Evolutionary conservation across 1,284 basidiomycete species (phyloP).

Genomic region (Pascua guehoae): DNA sequence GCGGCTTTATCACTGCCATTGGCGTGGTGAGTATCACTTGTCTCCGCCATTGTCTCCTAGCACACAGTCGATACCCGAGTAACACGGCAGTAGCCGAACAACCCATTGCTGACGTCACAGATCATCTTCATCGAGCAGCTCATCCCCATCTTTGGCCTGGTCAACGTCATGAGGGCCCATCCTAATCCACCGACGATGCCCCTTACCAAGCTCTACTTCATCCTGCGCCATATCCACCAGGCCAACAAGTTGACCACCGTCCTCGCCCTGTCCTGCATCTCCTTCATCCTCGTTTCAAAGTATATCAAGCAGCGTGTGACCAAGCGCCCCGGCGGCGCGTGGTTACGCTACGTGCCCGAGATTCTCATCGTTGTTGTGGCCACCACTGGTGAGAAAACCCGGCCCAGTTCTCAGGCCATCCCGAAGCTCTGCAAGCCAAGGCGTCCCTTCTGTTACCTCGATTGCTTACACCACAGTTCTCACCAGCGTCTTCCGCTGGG

Average conservation of each 20-base stretch:
- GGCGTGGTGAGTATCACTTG: conserved; percentile 34
- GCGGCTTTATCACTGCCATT: conserved; percentile 65
- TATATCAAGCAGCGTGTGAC: conserved; percentile 54
- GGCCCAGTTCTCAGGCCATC: too few species aligned
- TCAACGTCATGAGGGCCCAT: not conserved
- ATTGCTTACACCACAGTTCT: conserved; percentile 55
- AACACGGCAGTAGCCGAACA: conserved; percentile 38
- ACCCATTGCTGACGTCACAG: conserved; percentile 11
- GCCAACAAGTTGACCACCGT: conserved; percentile 65
- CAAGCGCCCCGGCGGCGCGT: conserved; percentile 52
- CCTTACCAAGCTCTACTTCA: conserved; percentile 70
- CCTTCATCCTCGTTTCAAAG: conserved; percentile 60
- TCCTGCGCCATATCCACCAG: conserved; percentile 63
- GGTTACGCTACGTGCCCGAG: conserved; percentile 76
- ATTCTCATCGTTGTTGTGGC: conserved; percentile 71
- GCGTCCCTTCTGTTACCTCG: not conserved
- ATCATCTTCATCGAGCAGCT: conserved; percentile 63
- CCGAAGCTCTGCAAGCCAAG: not conserved
- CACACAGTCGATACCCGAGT: not conserved
- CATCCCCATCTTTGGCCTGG: conserved; percentile 52
- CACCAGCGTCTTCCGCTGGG: conserved; percentile 69
- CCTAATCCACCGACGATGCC: conserved; percentile 48
- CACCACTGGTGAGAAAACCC: conserved; percentile 62
- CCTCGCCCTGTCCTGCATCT: conserved; percentile 66
- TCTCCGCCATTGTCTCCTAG: too few species aligned